phyloP scores from a whole-genome alignment of 768 basidiomycete genomes.

The Chiua virens region DNA sequence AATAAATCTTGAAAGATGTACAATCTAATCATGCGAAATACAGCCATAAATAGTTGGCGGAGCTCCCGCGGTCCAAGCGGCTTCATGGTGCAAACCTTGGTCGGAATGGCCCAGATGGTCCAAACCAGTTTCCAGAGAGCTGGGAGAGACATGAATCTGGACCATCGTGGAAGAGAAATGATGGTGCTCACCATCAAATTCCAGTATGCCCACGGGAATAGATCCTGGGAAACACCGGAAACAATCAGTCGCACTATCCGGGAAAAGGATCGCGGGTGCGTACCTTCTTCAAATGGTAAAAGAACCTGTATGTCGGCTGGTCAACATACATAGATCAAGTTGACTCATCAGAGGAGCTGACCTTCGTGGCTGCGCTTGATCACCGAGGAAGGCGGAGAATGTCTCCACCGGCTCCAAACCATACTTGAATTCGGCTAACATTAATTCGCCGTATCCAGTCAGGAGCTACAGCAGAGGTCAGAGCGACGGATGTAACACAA shows the following conservation, averaged over 20 bases:
- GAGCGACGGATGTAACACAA: not conserved
- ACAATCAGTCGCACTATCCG: not conserved
- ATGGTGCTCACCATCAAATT: conserved; percentile 54
- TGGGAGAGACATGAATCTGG: conserved; percentile 5
- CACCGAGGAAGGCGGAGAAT: conserved; percentile 63
- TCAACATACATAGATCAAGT: conserved; percentile 5
- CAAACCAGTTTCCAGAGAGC: conserved; percentile 7
- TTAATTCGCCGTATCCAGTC: conserved; percentile 76
- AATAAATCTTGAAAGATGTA: no score
- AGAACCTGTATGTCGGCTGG: conserved; percentile 43
- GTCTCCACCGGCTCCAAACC: conserved; percentile 85
- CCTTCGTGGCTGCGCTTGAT: conserved; percentile 79
- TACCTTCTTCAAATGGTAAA: conserved; percentile 82
- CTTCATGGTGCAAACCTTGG: conserved; percentile 22
- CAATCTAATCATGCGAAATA: no score
- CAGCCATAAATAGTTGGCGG: no score
- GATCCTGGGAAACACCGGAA: conserved; percentile 19
- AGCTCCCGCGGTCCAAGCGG: not conserved
- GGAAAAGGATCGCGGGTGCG: not conserved
- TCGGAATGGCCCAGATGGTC: conserved; percentile 1
- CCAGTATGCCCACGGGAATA: conserved; percentile 65
- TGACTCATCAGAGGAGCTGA: conserved; percentile 31
- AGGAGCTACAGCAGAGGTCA: conserved; percentile 50
- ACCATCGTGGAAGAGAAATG: conserved; percentile 2
- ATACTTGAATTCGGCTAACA: conserved; percentile 96